Conservation (phyloP, 2,329 filamentous ascomycete species). For the Penicillium digitatum region DNA sequence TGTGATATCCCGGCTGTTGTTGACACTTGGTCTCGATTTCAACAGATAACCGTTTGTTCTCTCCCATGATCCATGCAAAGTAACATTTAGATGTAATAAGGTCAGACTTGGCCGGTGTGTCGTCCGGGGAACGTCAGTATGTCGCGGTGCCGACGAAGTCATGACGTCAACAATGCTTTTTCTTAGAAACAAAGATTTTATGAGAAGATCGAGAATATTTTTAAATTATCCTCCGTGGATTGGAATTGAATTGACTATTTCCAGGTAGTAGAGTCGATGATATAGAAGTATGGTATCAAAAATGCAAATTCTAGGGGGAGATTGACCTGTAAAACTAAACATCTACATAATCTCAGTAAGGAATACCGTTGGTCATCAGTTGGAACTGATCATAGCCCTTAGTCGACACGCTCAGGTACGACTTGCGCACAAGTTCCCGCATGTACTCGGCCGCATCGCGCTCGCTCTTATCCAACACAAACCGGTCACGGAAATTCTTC, state of each 20-base stretch:
- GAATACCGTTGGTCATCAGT: conserved; percentile 93
- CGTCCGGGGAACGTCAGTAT: neutral
- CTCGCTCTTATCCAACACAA: conserved; percentile 87
- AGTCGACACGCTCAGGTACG: conserved; percentile 84
- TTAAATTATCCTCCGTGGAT: too few species aligned
- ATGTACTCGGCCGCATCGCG: conserved; percentile 94
- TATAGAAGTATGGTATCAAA: neutral
- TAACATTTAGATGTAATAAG: neutral
- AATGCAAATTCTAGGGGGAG: neutral
- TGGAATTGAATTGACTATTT: too few species aligned
- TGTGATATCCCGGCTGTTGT: neutral
- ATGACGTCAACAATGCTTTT: conserved; percentile 18
- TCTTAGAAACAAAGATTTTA: too few species aligned
- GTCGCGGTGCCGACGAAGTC: conserved; percentile 4
- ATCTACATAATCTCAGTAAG: conserved; percentile 56
- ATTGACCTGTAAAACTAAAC: neutral
- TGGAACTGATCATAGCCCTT: conserved; percentile 98
- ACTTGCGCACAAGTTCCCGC: conserved; percentile 82
- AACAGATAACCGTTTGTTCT: neutral
- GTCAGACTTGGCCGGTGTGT: neutral
- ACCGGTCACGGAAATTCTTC: conserved; percentile 84
- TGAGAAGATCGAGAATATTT: too few species aligned
- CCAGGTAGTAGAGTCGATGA: too few species aligned
- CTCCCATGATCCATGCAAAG: neutral
- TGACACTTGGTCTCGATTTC: neutral